Conservation (phyloP, 768 basidiomycete species). For the Tricholoma sp. region DNA sequence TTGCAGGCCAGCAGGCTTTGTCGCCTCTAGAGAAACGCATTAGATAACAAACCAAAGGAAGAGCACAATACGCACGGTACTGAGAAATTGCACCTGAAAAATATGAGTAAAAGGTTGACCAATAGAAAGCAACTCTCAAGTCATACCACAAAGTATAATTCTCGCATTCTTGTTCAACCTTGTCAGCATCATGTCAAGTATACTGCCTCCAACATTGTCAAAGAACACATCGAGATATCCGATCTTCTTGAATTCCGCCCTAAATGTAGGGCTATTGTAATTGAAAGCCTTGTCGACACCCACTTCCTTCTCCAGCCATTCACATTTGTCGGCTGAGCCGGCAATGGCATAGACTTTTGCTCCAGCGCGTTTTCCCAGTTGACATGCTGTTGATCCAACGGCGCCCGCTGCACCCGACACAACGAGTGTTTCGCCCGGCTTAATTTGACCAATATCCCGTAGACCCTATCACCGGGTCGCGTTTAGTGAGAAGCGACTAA, state of each 20-base stretch:
- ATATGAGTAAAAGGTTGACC: not conserved
- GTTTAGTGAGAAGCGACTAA: not conserved
- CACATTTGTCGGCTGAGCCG: slow-evolving; percentile 78
- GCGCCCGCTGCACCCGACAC: slow-evolving; percentile 91
- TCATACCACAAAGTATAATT: slow-evolving; percentile 75
- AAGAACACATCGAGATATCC: slow-evolving; percentile 84
- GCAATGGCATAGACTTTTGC: slow-evolving; percentile 88
- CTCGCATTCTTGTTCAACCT: slow-evolving; percentile 75
- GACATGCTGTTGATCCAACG: slow-evolving; percentile 80
- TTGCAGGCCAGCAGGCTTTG: slow-evolving; percentile 60
- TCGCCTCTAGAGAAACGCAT: slow-evolving; percentile 36
- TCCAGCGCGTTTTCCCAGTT: slow-evolving; percentile 73
- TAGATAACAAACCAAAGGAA: not conserved
- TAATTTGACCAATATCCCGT: slow-evolving; percentile 72
- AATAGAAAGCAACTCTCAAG: not conserved
- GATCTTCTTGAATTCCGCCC: slow-evolving; percentile 65
- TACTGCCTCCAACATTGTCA: slow-evolving; percentile 76
- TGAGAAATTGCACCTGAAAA: slow-evolving; percentile 72
- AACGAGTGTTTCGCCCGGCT: slow-evolving; percentile 80
- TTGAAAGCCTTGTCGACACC: slow-evolving; percentile 82
- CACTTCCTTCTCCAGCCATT: slow-evolving; percentile 79
- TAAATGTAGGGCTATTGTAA: slow-evolving; percentile 78
- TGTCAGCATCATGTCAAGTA: slow-evolving; percentile 72
- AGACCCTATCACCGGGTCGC: slow-evolving; percentile 53
- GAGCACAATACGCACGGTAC: slow-evolving; percentile 51